Conservation (phyloP, 805 yeast species). For the Yamadazyma tumulicola region DNA sequence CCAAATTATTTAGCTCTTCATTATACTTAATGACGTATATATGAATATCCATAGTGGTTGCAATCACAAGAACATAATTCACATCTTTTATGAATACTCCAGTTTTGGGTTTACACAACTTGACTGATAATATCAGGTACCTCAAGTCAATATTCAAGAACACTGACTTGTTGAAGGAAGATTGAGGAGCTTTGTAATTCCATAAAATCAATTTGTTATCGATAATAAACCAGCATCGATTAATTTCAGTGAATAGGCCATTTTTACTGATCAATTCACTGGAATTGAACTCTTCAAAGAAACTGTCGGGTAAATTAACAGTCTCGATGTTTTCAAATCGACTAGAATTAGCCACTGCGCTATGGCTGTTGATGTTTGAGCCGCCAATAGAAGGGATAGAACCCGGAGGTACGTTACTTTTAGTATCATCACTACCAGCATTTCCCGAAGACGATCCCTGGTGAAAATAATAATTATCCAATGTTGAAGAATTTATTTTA, state of each 20-base stretch:
- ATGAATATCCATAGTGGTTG: slow-evolving; percentile 78
- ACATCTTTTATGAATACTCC: slow-evolving; percentile 79
- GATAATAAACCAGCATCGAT: slow-evolving; percentile 80
- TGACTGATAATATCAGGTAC: slow-evolving; percentile 73
- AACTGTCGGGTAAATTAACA: slow-evolving; percentile 74
- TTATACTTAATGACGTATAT: slow-evolving; percentile 68
- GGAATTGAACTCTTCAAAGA: slow-evolving; percentile 67
- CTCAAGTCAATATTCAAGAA: slow-evolving; percentile 77
- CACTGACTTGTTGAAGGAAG: slow-evolving; percentile 45
- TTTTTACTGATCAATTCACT: slow-evolving; percentile 66
- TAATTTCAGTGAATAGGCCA: slow-evolving; percentile 80
- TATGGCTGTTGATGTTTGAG: no score
- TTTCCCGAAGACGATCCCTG: no score
- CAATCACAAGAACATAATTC: slow-evolving; percentile 64
- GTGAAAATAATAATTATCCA: slow-evolving; percentile 64
- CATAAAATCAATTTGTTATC: slow-evolving; percentile 82
- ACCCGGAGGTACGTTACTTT: not conserved
- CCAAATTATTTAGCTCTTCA: slow-evolving; percentile 44
- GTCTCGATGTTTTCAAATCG: slow-evolving; percentile 73
- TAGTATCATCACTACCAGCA: slow-evolving; percentile 11
- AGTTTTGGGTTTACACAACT: slow-evolving; percentile 75
- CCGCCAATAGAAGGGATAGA: not conserved
- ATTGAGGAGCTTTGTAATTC: slow-evolving; percentile 64
- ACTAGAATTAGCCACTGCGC: slow-evolving; percentile 52
- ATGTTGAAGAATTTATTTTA: slow-evolving; percentile 32